phyloP scores from a whole-genome alignment of 441 rosid species.

The Erysimum pusillum region DNA sequence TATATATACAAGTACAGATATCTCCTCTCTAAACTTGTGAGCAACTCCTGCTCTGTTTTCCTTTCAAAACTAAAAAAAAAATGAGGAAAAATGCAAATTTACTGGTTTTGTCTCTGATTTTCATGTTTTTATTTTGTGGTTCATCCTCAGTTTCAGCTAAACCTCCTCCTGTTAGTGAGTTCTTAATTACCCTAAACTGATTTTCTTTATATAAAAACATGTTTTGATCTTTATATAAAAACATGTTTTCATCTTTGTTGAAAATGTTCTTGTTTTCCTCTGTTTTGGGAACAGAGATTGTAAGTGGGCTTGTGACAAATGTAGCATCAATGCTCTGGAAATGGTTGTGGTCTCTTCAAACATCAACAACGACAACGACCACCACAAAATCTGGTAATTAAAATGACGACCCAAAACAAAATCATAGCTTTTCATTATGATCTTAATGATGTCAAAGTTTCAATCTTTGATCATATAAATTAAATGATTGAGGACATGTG shows the following conservation, averaged over 20 bases:
- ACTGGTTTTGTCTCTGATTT: slow-evolving; percentile 52
- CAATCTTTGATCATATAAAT: background rate
- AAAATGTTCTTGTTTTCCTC: slow-evolving; percentile 11
- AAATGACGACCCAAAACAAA: background rate
- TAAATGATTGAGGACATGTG: background rate
- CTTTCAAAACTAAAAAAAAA: background rate
- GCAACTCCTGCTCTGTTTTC: slow-evolving; percentile 21
- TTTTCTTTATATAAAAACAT: background rate
- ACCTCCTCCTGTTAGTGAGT: slow-evolving; percentile 87
- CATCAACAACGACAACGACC: slow-evolving; percentile 50
- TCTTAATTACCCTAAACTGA: background rate
- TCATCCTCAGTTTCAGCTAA: slow-evolving; percentile 77
- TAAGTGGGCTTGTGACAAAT: slow-evolving; percentile 66
- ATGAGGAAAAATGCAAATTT: slow-evolving; percentile 36
- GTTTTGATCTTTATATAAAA: background rate
- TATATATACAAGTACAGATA: background rate
- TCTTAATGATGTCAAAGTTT: slow-evolving; percentile 19
- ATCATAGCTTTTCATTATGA: slow-evolving; percentile 1
- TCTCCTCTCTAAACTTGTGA: slow-evolving; percentile 11
- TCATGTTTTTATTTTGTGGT: slow-evolving; percentile 57
- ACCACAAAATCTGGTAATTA: slow-evolving; percentile 55
- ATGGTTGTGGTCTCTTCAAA: slow-evolving; percentile 74
- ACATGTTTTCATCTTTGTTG: no score
- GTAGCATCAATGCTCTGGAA: slow-evolving; percentile 67
- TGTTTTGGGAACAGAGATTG: slow-evolving; percentile 56